A percentile compares a stretch with the other conserved stretches of the same genome.
Conservation (phyloP, 2,329 filamentous ascomycete genomes). For the Talaromyces islandicus region DNA sequence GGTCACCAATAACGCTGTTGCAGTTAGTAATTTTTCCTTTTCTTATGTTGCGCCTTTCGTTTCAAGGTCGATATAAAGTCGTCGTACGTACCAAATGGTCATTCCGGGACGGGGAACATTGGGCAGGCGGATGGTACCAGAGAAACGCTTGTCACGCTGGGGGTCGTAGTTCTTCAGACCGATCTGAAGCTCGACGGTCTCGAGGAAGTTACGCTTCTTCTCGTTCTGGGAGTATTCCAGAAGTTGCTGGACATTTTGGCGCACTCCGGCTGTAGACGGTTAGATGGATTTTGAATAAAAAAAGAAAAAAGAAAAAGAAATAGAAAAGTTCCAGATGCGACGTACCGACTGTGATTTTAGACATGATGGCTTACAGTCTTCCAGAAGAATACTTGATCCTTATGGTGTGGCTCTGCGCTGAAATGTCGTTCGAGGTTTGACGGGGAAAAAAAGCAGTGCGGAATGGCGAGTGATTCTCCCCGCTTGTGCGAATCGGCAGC, state of each 20-base stretch:
- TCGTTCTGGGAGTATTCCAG: slow-evolving; percentile 91
- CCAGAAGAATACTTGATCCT: slow-evolving; percentile 67
- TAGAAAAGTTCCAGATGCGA: slow-evolving; percentile 6
- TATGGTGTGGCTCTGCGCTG: slow-evolving; percentile 64
- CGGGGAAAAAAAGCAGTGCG: slow-evolving; percentile 13
- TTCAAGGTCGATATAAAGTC: background rate
- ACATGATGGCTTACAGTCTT: slow-evolving; percentile 67
- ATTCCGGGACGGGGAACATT: slow-evolving; percentile 86
- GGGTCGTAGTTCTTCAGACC: slow-evolving; percentile 99
- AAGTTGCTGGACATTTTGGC: slow-evolving; percentile 86
- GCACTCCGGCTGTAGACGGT: slow-evolving; percentile 68
- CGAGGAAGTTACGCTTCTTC: slow-evolving; percentile 98
- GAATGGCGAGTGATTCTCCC: slow-evolving; percentile 20
- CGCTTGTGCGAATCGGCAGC: slow-evolving; percentile 31
- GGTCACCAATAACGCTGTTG: slow-evolving; percentile 71
- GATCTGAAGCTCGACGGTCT: slow-evolving; percentile 79
- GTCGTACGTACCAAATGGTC: slow-evolving; percentile 63
- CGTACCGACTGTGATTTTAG: slow-evolving; percentile 54
- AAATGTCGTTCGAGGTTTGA: slow-evolving; percentile 26
- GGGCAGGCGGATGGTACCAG: slow-evolving; percentile 93
- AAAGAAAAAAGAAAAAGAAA: too few species aligned
- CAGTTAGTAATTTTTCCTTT: slow-evolving; percentile 2
- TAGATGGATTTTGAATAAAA: too few species aligned
- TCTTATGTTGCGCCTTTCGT: background rate
- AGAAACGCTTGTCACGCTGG: slow-evolving; percentile 99